phyloP scores from a whole-genome alignment of 148 eudicot species.

The Gaultheria prostrata region DNA sequence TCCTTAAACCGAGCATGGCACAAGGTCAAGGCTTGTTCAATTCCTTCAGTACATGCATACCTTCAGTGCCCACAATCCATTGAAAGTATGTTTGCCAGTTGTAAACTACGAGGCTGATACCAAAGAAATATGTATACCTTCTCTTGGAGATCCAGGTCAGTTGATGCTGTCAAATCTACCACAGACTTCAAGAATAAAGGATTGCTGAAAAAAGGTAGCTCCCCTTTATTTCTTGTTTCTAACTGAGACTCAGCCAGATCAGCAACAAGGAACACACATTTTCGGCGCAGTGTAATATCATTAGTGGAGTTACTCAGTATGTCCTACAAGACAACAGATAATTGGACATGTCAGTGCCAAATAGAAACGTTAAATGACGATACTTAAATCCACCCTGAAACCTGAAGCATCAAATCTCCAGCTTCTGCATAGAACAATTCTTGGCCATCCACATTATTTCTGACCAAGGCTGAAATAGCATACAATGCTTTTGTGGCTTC shows the following conservation, averaged over 20 bases:
- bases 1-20: background rate
- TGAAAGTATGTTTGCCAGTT: background rate
- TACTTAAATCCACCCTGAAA: slow-evolving; percentile 20
- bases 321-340: slow-evolving; percentile 49
- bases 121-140: slow-evolving; percentile 65
- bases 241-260: slow-evolving; percentile 63
- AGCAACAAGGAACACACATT: slow-evolving; percentile 69
- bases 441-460: slow-evolving; percentile 68
- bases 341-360: slow-evolving; percentile 16
- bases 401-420: slow-evolving; percentile 89
- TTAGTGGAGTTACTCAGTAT: slow-evolving; percentile 63
- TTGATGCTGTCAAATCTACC: slow-evolving; percentile 55
- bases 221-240: slow-evolving; percentile 38
- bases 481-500: slow-evolving; percentile 83
- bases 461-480: slow-evolving; percentile 87
- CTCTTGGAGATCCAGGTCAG: slow-evolving; percentile 86
- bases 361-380: background rate
- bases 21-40: background rate
- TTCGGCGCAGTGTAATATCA: slow-evolving; percentile 67
- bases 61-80: slow-evolving; percentile 1
- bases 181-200: slow-evolving; percentile 61
- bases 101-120: background rate
- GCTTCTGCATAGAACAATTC: slow-evolving; percentile 62
- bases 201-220: slow-evolving; percentile 55
- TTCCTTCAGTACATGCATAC: background rate